Base-by-base conservation (phyloP, 352 stramenopile genomes). In the Phytophthora kernoviae region DNA sequence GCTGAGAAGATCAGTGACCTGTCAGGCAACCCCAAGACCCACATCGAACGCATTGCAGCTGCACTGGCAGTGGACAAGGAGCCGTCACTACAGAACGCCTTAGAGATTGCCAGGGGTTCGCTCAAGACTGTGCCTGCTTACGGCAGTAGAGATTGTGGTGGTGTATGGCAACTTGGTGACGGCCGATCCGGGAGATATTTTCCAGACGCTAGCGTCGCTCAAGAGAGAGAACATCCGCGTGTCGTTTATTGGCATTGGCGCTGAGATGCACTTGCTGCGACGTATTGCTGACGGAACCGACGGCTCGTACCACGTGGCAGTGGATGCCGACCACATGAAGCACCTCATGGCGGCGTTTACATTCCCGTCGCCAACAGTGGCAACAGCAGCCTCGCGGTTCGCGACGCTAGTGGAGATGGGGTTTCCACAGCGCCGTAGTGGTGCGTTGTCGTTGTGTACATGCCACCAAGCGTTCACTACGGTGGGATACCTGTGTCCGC, bases 151-250 rank as follows among this genome's bases (percentile, higher is more conserved):
- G 79, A 82, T 99, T 45, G 71, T 99, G 6, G 88, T 99, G 20
- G 56, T 99, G 24, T 98, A 97, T 54, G 94, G 91, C 32, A 98
- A 93, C 58, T 76, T 99, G 8, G 93, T 94, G 30, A 98, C 96
- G 1, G 98, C 93, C 40, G 97, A 99, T 75, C 96, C 97, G 5
- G 95, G 96, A 33, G 90, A 99, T 73, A 97, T 99, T 43, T 93
- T 98, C 73, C 75, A 91, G 49, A 97, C 90, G 15, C 84, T 99
- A 15, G 84, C 94, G 6, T 75, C 86, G 46, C 77, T 99, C 18
- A 88, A 97, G 68, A 65, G 82, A 20, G 87, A 96, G 39, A 90
- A 94, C 32, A 90, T 99, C 51, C 85, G 94, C 43, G 90, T 97
- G 24, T 98, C 87, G 4, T 95, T 98, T 39, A 87, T 99, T 22